Base-by-base conservation (phyloP, 306 rosid species). In the Prunus padus region DNA sequence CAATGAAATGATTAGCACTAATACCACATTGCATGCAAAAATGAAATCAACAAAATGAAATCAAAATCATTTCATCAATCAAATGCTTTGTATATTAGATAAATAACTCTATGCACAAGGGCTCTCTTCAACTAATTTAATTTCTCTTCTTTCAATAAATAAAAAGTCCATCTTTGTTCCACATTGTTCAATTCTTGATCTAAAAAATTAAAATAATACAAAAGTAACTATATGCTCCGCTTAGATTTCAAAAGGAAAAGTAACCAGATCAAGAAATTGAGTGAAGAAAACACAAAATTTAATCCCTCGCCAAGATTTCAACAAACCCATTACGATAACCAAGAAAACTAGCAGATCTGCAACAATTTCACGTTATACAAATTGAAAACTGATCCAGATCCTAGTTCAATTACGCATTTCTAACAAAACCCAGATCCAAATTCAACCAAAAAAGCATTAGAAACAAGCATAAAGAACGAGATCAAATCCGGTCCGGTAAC, bases 381-480 rank as follows among this genome's bases (percentile, higher is more conserved):
- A 51, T 14, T 19, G 49, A 20, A 57, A 19, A 37, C 50, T 8
- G 6, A 70, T 70, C 60, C 37, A 55, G 66, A 30, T 75, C 47
- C 18, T 11, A 42, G 7, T 62, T 68, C 22, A 26, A 33, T 12
- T 18, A 19, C 9, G 30, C 65, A 16, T 47, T 46, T 69, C 11
- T 5, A 50, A 28, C 16, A 9, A 76, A 12, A 64, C n/a, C 49
- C 55, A 52, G 76, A 81, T 79, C 82, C 77, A 65, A 65, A 51
- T 33, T 45, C 49, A 37, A 59, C 22, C 9, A 33, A 16, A 26
- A 33, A 3, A 44, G 5, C 50, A n/a, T 61, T 11, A 62, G 19
- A 4, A 63, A 47, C 64, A 67, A 26, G 40, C 67, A 26, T 7
- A 28, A 28, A 10, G 7, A 62, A 30, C n/a, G 44, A 62, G 67